phyloP scores from a whole-genome alignment of 768 basidiomycete species.

The Mrakia blollopis region DNA sequence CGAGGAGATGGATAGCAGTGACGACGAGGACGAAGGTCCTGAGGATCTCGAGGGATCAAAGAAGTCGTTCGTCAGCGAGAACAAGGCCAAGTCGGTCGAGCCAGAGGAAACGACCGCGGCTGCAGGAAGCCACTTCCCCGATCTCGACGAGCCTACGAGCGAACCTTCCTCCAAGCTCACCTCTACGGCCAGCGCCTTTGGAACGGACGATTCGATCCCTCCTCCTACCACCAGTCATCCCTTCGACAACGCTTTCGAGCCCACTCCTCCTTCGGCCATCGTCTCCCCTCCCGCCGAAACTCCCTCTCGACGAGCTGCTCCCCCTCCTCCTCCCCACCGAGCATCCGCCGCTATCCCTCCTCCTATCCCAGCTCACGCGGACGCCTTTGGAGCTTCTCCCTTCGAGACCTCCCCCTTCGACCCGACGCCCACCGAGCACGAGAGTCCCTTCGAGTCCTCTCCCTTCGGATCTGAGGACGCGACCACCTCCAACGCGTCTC shows the following conservation, averaged over 20 bases:
- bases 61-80: slow-evolving; percentile 7
- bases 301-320: slow-evolving; percentile 26
- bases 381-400: slow-evolving; percentile 14
- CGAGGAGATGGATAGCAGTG: slow-evolving; percentile 36
- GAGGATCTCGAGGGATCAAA: slow-evolving; percentile 44
- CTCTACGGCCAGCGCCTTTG: slow-evolving; percentile 23
- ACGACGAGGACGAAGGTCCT: slow-evolving; percentile 44
- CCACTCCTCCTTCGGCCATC: not conserved
- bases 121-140: slow-evolving; percentile 9
- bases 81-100: slow-evolving; percentile 21
- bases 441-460: slow-evolving; percentile 22
- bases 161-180: slow-evolving; percentile 23
- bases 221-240: slow-evolving; percentile 23
- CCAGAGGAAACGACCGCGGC: slow-evolving; percentile 2
- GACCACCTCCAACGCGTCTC: not conserved
- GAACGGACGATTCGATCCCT: slow-evolving; percentile 31
- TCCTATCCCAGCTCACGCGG: not conserved
- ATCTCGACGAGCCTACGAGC: slow-evolving; percentile 1
- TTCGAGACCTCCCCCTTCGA: slow-evolving; percentile 4
- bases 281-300: not conserved
- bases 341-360: not conserved
- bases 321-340: slow-evolving; percentile 30
- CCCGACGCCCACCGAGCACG: not conserved
- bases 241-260: slow-evolving; percentile 7
- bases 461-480: slow-evolving; percentile 29